phyloP scores from a whole-genome alignment of 495 filamentous ascomycete genomes.

The Chaetomium tenue region DNA sequence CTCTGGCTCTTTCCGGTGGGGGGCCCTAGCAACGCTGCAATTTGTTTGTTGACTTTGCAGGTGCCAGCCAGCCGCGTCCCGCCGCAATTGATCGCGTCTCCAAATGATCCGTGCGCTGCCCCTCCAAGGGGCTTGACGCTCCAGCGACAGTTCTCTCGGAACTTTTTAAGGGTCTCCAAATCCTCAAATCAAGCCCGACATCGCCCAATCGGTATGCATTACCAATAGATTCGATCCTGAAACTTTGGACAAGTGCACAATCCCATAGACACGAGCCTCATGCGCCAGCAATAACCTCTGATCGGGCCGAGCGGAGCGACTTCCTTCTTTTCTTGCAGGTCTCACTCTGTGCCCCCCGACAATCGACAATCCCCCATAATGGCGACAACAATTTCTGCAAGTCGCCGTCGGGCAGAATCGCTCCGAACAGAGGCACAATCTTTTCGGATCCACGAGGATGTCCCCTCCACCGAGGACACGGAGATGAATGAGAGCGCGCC shows the following conservation, averaged over 20 bases:
- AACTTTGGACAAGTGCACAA: neutral
- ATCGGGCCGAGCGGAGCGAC: slow-evolving; percentile 8
- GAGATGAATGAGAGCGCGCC: slow-evolving; percentile 38
- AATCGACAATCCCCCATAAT: slow-evolving; percentile 19
- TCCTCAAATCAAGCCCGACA: neutral
- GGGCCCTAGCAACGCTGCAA: slow-evolving; percentile 45
- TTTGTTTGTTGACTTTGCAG: slow-evolving; percentile 42
- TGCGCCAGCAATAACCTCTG: slow-evolving; percentile 22
- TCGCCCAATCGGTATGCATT: slow-evolving; percentile 11
- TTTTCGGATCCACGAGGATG: slow-evolving; percentile 46
- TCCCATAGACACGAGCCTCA: neutral
- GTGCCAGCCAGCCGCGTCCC: slow-evolving; percentile 19
- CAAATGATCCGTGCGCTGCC: slow-evolving; percentile 26
- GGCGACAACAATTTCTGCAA: slow-evolving; percentile 31
- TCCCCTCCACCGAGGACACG: slow-evolving; percentile 37
- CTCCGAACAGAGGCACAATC: slow-evolving; percentile 34
- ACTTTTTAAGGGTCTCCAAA: neutral
- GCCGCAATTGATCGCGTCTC: slow-evolving; percentile 25
- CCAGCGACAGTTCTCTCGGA: neutral
- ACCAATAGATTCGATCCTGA: neutral
- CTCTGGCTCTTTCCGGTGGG: slow-evolving; percentile 19
- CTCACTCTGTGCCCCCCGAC: slow-evolving; percentile 5
- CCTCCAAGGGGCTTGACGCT: slow-evolving; percentile 19
- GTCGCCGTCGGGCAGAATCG: slow-evolving; percentile 30
- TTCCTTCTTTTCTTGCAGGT: slow-evolving; percentile 15